These are phyloP conservation scores for Kuraishia cidri DNA, from an alignment of 805 yeast species.

Conservation along the genomic window DNA sequence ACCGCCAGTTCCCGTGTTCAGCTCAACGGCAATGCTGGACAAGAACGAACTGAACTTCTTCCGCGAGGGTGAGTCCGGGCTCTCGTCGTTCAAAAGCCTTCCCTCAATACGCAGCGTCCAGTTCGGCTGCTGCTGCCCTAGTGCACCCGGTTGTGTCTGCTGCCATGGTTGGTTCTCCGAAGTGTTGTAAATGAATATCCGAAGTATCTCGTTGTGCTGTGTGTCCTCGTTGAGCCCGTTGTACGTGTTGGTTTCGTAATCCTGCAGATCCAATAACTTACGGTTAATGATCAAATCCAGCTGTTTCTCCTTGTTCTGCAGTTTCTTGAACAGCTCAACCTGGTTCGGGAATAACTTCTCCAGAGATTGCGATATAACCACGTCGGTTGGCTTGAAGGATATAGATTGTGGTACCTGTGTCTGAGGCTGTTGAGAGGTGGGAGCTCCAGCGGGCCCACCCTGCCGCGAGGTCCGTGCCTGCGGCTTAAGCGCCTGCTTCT, in stretches of 20 bases:
- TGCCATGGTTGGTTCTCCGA: constrained; percentile 91
- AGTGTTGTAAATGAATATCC: constrained; percentile 78
- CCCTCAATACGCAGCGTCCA: constrained; percentile 94
- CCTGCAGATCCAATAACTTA: constrained; percentile 80
- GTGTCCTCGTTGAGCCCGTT: constrained; percentile 30
- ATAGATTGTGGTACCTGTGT: constrained; percentile 8
- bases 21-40: constrained; percentile 78
- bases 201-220: constrained; percentile 49
- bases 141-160: constrained; percentile 9
- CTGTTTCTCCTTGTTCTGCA: constrained; percentile 74
- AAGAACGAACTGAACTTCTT: constrained; percentile 71
- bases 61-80: constrained; percentile 37
- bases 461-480: neutral
- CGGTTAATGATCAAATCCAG: constrained; percentile 77
- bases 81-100: constrained; percentile 46
- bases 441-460: neutral
- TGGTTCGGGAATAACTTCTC: constrained; percentile 27
- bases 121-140: constrained; percentile 20
- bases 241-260: constrained; percentile 39
- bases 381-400: constrained; percentile 23
- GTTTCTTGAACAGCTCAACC: constrained; percentile 59
- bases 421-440: constrained; percentile 4
- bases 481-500: neutral
- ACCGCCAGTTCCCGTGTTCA: constrained; percentile 18
- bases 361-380: constrained; percentile 18